Conservation (phyloP, 768 basidiomycete genomes). For the Lactifluus subvellereus region DNA sequence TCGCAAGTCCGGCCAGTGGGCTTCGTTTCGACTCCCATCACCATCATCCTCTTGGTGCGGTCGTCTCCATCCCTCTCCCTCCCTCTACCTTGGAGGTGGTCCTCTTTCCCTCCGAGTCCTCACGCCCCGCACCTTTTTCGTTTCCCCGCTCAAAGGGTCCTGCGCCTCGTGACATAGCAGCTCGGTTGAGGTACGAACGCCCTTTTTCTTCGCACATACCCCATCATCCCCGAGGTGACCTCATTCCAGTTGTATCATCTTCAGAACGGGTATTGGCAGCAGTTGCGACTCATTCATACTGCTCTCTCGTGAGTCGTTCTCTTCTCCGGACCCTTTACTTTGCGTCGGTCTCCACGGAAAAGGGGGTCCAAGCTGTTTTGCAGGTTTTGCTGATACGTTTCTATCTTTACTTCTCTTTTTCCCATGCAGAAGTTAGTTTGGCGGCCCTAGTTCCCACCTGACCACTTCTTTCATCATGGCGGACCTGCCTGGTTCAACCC, state of each 20-base stretch:
- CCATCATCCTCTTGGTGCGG: not conserved
- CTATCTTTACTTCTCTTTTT: not conserved
- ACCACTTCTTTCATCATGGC: slow-evolving; percentile 6
- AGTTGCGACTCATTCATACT: not conserved
- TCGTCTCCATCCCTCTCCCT: not conserved
- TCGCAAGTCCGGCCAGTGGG: not conserved
- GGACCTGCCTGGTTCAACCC: not conserved
- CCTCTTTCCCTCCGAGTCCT: not conserved
- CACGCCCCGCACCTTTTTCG: not conserved
- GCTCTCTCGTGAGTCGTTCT: not conserved
- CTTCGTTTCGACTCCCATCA: not conserved
- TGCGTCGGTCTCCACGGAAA: not conserved
- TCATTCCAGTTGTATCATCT: not conserved
- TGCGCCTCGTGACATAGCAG: not conserved
- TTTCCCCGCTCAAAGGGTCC: not conserved
- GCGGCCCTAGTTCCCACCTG: not conserved
- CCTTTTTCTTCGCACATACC: not conserved
- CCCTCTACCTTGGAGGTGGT: not conserved
- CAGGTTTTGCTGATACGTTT: not conserved
- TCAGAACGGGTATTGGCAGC: not conserved
- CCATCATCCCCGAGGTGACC: not conserved
- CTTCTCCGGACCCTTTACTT: not conserved
- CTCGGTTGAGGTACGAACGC: not conserved
- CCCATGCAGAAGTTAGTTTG: not conserved
- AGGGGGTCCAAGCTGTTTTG: not conserved